These are phyloP conservation scores for Mortierella polycephala DNA, from an alignment of 371 early-diverging fungal species.

Conservation along the genomic window DNA sequence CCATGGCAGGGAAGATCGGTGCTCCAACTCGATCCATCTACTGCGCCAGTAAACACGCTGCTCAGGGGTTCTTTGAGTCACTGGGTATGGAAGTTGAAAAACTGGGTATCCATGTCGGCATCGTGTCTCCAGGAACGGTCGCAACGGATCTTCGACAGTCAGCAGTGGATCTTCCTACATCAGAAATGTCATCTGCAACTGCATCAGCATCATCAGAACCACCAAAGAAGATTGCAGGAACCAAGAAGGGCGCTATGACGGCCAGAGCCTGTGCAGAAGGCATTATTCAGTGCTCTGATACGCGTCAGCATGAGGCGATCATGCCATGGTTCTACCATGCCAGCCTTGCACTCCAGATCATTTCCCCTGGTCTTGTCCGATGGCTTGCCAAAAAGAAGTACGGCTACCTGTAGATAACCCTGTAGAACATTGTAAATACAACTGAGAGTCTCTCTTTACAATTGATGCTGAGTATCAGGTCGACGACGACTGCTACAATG, in stretches of 20 bases:
- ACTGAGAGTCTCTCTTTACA: too few relatives aligned
- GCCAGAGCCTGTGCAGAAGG: slow-evolving; percentile 67
- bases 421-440: too few relatives aligned
- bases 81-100: slow-evolving; percentile 79
- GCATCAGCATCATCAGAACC: not conserved
- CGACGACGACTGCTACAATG: too few relatives aligned
- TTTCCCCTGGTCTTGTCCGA: slow-evolving; percentile 74
- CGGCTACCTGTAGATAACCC: slow-evolving; percentile 48
- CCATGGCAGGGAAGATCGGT: slow-evolving; percentile 81
- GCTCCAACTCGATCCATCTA: slow-evolving; percentile 89
- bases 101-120: slow-evolving; percentile 69
- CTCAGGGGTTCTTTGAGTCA: slow-evolving; percentile 88
- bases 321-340: slow-evolving; percentile 72
- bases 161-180: slow-evolving; percentile 68
- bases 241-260: slow-evolving; percentile 70
- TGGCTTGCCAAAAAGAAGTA: slow-evolving; percentile 75
- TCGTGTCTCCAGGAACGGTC: slow-evolving; percentile 84
- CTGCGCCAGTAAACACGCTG: slow-evolving; percentile 84
- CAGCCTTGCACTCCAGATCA: slow-evolving; percentile 62
- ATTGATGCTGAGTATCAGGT: too few relatives aligned
- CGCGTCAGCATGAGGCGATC: slow-evolving; percentile 65
- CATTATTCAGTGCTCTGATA: slow-evolving; percentile 73
- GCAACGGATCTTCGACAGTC: slow-evolving; percentile 77
- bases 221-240: slow-evolving; percentile 58
- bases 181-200: not conserved